phyloP scores from a whole-genome alignment of 148 eudicot genomes.

The Rhododendron griersonianum region DNA sequence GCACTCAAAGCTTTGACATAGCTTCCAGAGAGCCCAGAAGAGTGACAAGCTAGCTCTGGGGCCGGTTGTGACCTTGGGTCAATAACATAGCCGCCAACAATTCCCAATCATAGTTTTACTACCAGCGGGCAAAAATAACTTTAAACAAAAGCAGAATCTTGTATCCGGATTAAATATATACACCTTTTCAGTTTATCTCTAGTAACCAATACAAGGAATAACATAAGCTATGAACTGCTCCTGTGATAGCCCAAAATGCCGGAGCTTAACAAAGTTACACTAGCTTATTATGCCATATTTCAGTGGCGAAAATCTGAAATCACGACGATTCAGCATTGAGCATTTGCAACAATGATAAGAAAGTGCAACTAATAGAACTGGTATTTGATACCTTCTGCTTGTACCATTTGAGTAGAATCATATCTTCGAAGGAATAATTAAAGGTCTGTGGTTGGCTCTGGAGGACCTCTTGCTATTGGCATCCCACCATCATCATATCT shows the following conservation, averaged over 20 bases:
- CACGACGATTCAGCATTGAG: background rate
- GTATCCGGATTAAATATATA: background rate
- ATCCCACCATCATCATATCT: conserved; percentile 23
- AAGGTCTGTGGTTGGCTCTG: conserved; percentile 28
- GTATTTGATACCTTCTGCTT: background rate
- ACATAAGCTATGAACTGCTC: background rate
- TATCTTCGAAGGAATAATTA: background rate
- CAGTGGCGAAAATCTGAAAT: background rate
- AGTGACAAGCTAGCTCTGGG: background rate
- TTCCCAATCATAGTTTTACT: background rate
- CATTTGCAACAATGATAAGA: background rate
- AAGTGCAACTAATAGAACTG: conserved; percentile 1
- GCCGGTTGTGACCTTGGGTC: background rate
- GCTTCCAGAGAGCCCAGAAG: background rate
- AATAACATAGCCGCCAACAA: background rate
- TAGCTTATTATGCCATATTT: background rate
- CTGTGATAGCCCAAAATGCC: background rate
- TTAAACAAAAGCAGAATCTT: background rate
- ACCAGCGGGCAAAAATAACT: background rate
- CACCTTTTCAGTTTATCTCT: background rate
- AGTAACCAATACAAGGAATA: too few relatives aligned
- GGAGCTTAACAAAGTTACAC: background rate
- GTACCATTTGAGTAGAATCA: background rate
- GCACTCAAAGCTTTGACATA: background rate
- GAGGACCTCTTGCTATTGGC: conserved; percentile 84